Percentiles rank a stretch among this genome's conserved stretches.
These are phyloP conservation scores for Avena atlantica DNA, from an alignment of 176 grass and related monocot genomes.

Conservation along the genomic window DNA sequence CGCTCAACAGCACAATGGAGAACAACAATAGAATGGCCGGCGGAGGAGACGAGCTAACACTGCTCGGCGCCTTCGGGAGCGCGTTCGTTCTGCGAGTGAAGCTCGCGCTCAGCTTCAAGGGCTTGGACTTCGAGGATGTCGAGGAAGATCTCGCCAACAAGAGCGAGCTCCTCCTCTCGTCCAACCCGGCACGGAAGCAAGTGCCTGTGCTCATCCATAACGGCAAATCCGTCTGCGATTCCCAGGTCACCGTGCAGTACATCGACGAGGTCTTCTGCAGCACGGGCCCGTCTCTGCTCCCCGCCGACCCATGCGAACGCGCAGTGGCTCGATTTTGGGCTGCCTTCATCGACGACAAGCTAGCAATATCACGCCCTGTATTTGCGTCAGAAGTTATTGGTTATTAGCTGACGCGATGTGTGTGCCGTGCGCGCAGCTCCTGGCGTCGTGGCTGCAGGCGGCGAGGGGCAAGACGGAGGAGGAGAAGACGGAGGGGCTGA, in stretches of 20 bases:
- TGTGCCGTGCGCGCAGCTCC: neutral
- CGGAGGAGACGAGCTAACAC: constrained; percentile 27
- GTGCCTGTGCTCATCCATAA: constrained; percentile 64
- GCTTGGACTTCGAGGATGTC: constrained; percentile 51
- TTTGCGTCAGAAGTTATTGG: neutral
- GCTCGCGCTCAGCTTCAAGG: constrained; percentile 61
- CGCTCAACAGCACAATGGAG: neutral
- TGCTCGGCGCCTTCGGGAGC: constrained; percentile 47
- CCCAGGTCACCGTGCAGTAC: constrained; percentile 65
- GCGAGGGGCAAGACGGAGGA: constrained; percentile 35
- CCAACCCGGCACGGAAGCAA: constrained; percentile 62
- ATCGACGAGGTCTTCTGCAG: constrained; percentile 57
- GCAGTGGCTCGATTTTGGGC: constrained; percentile 56
- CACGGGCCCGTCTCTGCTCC: constrained; percentile 36
- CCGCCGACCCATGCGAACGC: constrained; percentile 49
- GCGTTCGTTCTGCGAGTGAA: constrained; percentile 41
- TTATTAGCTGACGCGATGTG: neutral
- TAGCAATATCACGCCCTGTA: neutral
- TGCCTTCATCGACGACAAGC: constrained; percentile 53
- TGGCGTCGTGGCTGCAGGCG: neutral
- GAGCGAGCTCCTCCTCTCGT: constrained; percentile 50
- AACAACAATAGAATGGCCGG: neutral
- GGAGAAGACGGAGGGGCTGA: constrained; percentile 22
- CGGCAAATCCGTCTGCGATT: constrained; percentile 52
- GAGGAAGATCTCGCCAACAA: constrained; percentile 56